These are phyloP conservation scores for Phytophthora pistaciae DNA, from an alignment of 352 stramenopile genomes.

Conservation along the genomic window DNA sequence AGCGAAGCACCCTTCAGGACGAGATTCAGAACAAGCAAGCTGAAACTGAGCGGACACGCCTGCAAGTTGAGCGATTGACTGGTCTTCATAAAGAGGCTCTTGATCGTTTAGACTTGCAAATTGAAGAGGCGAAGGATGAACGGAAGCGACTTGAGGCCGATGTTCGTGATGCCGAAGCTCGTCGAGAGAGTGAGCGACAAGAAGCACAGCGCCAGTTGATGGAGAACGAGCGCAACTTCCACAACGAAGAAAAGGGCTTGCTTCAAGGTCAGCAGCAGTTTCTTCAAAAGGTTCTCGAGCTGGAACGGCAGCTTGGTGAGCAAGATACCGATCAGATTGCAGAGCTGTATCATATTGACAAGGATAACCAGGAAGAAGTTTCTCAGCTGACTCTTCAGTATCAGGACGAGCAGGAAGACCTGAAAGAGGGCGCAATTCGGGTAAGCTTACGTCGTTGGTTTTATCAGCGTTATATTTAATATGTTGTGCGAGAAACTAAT, in stretches of 20 bases:
- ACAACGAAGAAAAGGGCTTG: conserved; percentile 76
- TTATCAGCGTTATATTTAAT: background rate
- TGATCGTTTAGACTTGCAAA: conserved; percentile 52
- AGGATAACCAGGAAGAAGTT: conserved; percentile 58
- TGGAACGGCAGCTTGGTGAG: conserved; percentile 71
- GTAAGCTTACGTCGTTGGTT: conserved; percentile 29
- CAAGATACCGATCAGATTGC: conserved; percentile 73
- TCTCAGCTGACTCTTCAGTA: conserved; percentile 48
- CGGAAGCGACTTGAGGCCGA: conserved; percentile 54
- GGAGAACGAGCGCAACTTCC: conserved; percentile 70
- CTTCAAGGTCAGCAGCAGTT: conserved; percentile 69
- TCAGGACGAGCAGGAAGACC: conserved; percentile 66
- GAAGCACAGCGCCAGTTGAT: conserved; percentile 62
- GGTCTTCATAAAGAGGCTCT: conserved; percentile 72
- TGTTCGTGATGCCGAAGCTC: conserved; percentile 47
- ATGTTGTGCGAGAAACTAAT: background rate
- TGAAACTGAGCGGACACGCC: conserved; percentile 60
- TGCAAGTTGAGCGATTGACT: conserved; percentile 65
- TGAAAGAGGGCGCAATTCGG: conserved; percentile 68
- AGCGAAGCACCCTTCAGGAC: conserved; percentile 50
- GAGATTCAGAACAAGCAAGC: conserved; percentile 71
- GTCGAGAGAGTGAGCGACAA: conserved; percentile 56
- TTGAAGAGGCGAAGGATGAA: conserved; percentile 70
- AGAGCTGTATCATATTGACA: conserved; percentile 70
- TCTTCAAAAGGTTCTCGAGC: conserved; percentile 68